Base-by-base conservation (phyloP, 2,329 filamentous ascomycete species). In the Capronia americana region DNA sequence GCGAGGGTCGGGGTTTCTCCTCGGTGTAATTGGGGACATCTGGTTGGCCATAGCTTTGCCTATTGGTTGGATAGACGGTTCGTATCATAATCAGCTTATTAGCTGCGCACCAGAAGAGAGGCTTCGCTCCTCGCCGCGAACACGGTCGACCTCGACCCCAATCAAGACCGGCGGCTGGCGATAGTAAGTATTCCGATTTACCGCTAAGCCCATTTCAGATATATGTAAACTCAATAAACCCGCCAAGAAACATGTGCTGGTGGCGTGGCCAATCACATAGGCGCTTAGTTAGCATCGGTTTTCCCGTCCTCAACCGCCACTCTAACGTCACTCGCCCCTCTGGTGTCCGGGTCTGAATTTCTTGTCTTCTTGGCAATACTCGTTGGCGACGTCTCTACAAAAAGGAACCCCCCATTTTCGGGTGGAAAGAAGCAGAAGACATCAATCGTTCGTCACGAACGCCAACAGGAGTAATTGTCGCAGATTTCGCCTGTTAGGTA, bases 311-410 rank as follows among this genome's bases (percentile, higher is more conserved):
- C 23, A 51, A 51, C 24, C 48, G 48, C 20, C 20, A 51, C 23
- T 23, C 10, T 20, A 51, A 51, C 48, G 24, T 51, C 48, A 51
- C 24, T 26, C 48, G 48, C 20, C 23, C 24, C n/a, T 2, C 6
- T 5, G 23, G 6, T 48, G 17, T 51, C 48, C 17, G 20, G 26
- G 23, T 14, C 24, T 3, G 20, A 14, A 26, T 23, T 23, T 51
- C 48, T 51, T 26, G 48, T 51, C 48, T 26, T 8, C 48, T 26
- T 51, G 48, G 48, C 48, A 17, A 51, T 26, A 51, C 24, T 51
- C 48, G 3, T n/a, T n/a, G 20, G 20, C 48, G 23, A 12, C 23
- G 4, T 17, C 24, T 51, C 20, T 11, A 26, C 23, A 14, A 51
- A 51, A 10, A 6, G 24, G 14, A 12, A n/a, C n/a, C n/a, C 12